Conservation (phyloP, 2,329 filamentous ascomycete species). For the Dothideomycetes sp. region DNA sequence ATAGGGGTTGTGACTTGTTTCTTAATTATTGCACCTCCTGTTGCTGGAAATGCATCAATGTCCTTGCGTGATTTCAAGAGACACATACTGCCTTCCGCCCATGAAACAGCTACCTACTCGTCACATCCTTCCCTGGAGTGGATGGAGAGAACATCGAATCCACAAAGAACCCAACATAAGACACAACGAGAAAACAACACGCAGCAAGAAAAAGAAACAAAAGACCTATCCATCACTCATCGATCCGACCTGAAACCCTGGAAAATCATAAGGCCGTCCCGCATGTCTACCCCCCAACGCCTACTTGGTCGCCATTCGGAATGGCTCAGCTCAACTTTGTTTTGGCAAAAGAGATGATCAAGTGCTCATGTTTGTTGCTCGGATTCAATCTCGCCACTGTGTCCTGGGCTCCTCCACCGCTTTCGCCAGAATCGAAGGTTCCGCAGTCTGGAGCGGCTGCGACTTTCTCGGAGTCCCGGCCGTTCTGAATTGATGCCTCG, state of each 20-base stretch:
- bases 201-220: not conserved
- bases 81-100: too few species aligned
- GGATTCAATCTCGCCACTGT: slow-evolving; percentile 1
- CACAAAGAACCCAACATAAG: too few species aligned
- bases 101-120: too few species aligned
- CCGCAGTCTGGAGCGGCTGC: slow-evolving; percentile 27
- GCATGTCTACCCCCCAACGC: slow-evolving; percentile 1
- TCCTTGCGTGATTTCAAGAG: too few species aligned
- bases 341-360: slow-evolving; percentile 6
- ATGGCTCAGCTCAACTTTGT: too few species aligned
- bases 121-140: too few species aligned
- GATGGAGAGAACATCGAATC: too few species aligned
- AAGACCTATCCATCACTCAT: not conserved
- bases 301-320: not conserved
- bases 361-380: not conserved
- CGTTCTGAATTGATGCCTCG: slow-evolving; percentile 5
- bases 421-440: slow-evolving; percentile 30
- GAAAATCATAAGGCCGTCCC: slow-evolving; percentile 13
- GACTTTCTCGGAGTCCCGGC: slow-evolving; percentile 19
- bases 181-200: not conserved
- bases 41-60: too few species aligned
- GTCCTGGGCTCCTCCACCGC: slow-evolving; percentile 13
- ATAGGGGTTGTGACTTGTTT: too few species aligned
- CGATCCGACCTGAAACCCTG: slow-evolving; percentile 2
- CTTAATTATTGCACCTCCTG: too few species aligned